phyloP scores from a whole-genome alignment of 2,329 filamentous ascomycete genomes.

The Aureobasidium melanogenum region DNA sequence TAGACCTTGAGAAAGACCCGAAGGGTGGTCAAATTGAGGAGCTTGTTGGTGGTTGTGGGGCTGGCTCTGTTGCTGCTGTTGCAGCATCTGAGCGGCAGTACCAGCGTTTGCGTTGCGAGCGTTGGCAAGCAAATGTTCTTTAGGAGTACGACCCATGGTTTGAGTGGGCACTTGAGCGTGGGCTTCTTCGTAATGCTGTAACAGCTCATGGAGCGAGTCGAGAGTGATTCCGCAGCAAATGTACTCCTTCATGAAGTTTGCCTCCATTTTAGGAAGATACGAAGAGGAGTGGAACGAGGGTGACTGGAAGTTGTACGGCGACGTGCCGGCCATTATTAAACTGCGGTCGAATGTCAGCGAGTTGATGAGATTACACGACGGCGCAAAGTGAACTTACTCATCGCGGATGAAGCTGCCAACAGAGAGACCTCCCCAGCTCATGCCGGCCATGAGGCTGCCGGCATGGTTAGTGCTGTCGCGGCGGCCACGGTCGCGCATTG shows the following conservation, averaged over 20 bases:
- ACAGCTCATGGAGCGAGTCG: constrained; percentile 83
- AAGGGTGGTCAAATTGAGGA: constrained; percentile 12
- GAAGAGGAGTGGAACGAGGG: constrained; percentile 95
- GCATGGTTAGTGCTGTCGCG: constrained; percentile 47
- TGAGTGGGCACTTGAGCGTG: constrained; percentile 57
- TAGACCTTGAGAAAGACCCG: constrained; percentile 13
- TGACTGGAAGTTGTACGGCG: constrained; percentile 80
- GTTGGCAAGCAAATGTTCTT: constrained; percentile 22
- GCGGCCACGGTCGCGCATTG: constrained; percentile 47
- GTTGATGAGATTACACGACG: background rate
- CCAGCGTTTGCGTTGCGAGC: constrained; percentile 13
- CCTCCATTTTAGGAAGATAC: constrained; percentile 91
- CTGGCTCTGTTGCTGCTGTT: constrained; percentile 12
- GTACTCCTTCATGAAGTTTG: constrained; percentile 96
- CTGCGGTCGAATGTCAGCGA: constrained; percentile 37
- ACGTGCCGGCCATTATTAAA: constrained; percentile 92
- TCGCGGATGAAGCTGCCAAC: constrained; percentile 96
- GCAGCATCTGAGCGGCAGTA: constrained; percentile 14
- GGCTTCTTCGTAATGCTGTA: constrained; percentile 94
- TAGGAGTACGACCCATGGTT: constrained; percentile 30
- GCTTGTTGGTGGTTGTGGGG: constrained; percentile 7
- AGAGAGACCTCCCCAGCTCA: constrained; percentile 95
- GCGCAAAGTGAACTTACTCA: constrained; percentile 63
- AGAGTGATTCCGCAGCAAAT: constrained; percentile 86
- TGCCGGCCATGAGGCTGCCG: constrained; percentile 61